Evolutionary conservation across 108 stramenopile genomes (phyloP).

Genomic region (Seminavis robusta): DNA sequence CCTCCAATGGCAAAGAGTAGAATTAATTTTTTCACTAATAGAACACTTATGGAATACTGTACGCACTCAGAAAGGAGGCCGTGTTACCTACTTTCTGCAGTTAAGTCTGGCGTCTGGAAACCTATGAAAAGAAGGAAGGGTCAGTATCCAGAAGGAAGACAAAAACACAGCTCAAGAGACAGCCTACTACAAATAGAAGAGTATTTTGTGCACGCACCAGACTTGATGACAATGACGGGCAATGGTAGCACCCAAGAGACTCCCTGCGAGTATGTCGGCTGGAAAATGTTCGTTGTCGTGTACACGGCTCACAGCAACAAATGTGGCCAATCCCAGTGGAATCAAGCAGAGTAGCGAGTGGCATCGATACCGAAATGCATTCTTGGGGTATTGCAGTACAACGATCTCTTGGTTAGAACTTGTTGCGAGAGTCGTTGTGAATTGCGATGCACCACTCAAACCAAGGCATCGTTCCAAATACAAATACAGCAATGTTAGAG

Average conservation of each 20-base stretch:
- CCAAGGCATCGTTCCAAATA: constrained; percentile 12
- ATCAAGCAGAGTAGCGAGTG: constrained; percentile 22
- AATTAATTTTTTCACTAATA: no score
- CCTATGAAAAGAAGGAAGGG: no score
- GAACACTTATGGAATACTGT: no score
- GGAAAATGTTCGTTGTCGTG: constrained; percentile 60
- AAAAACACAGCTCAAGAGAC: no score
- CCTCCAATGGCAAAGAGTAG: no score
- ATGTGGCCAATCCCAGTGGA: constrained; percentile 43
- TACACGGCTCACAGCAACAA: constrained; percentile 43
- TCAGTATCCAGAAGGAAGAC: no score
- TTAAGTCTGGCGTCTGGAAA: no score
- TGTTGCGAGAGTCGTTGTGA: neutral
- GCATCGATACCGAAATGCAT: neutral
- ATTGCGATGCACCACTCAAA: neutral
- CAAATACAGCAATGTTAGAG: constrained; percentile 30
- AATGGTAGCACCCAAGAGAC: constrained; percentile 39
- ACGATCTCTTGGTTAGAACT: neutral
- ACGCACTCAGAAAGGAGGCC: no score
- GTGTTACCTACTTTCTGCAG: no score
- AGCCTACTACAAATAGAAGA: no score
- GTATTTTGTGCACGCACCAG: no score
- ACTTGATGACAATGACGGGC: no score
- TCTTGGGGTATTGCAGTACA: neutral
- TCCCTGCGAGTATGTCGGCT: constrained; percentile 60